Base-by-base conservation (phyloP, 495 filamentous ascomycete genomes). In the Aspergillus avenaceus region DNA sequence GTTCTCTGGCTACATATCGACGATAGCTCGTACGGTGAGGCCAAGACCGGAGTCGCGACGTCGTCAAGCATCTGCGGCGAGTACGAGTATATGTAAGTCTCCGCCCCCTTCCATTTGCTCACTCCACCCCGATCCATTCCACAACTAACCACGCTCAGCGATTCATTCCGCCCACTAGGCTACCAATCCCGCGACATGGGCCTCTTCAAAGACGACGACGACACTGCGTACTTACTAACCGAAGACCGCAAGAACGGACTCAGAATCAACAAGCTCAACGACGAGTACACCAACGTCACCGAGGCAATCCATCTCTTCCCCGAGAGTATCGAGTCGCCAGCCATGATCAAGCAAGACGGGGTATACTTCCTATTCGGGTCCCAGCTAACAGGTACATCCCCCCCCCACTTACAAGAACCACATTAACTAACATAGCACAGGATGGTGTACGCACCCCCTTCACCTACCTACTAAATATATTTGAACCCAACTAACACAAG, bases 1-100 rank as follows among this genome's bases (percentile, higher is more conserved):
- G 73, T 77, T 21, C 66, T 76, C 65, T 87, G 81, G 73, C 76
- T 87, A 77, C 84, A 87, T 55, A 83, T 86, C 54, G 84, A 87
- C 54, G 74, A 66, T 31, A 72, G 70, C 28, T 76, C 64, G 54
- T 87, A 87, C 49, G 77, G 73, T 1, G 83, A 86, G 26, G 84
- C 84, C 8, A 82, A 78, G 49, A 79, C 81, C 0, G 84, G 79
- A 3, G 83, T 87, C 27, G 84, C 83, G 0, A 82, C 77, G 0
- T 73, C 76, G 1, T 67, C 72, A 53, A 63, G 57, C 8, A 77
- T 86, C 8, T 87, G 84, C 58, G 83, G 83, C 6, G 65, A 60
- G 16, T 87, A 86, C 58, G 44, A 38, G 3, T 58, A 58, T 28
- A 13, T 32, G 50, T 50, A 45, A 32, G 50, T 27, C 23, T 28